Conservation (phyloP, 2,329 filamentous ascomycete species). For the Paraphoma chrysanthemicola region DNA sequence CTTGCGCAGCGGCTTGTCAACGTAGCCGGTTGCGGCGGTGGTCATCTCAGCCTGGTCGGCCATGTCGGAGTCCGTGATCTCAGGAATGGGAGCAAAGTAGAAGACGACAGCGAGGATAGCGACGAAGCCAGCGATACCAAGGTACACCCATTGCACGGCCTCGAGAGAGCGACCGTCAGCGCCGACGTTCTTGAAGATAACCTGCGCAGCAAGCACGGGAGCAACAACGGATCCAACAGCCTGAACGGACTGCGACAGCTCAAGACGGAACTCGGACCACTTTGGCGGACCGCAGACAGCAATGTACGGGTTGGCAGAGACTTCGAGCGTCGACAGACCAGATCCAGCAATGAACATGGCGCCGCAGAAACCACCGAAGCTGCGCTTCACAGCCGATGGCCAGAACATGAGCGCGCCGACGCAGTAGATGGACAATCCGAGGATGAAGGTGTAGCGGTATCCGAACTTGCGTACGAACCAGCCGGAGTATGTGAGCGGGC, state of each 20-base stretch:
- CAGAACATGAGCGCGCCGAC: constrained; percentile 81
- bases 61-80: constrained; percentile 76
- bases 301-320: constrained; percentile 78
- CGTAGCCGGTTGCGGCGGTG: constrained; percentile 55
- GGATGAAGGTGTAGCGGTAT: constrained; percentile 81
- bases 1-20: constrained; percentile 69
- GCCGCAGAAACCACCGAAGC: constrained; percentile 77
- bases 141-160: constrained; percentile 80
- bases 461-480: constrained; percentile 75
- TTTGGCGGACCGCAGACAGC: constrained; percentile 69
- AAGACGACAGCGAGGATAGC: constrained; percentile 71
- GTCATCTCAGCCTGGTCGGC: constrained; percentile 43
- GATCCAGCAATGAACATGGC: constrained; percentile 76
- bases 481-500: constrained; percentile 60
- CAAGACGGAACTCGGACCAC: constrained; percentile 78
- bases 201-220: constrained; percentile 74
- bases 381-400: constrained; percentile 76
- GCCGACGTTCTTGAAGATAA: constrained; percentile 72
- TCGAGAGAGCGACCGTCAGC: constrained; percentile 63
- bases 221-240: constrained; percentile 77
- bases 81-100: constrained; percentile 71
- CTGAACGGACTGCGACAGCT: constrained; percentile 79
- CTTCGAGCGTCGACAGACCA: constrained; percentile 76
- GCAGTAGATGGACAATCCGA: constrained; percentile 72
- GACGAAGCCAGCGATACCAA: constrained; percentile 79